Evolutionary conservation across 1,139 yeast genomes (phyloP).

Genomic region (Hanseniaspora sp.): DNA sequence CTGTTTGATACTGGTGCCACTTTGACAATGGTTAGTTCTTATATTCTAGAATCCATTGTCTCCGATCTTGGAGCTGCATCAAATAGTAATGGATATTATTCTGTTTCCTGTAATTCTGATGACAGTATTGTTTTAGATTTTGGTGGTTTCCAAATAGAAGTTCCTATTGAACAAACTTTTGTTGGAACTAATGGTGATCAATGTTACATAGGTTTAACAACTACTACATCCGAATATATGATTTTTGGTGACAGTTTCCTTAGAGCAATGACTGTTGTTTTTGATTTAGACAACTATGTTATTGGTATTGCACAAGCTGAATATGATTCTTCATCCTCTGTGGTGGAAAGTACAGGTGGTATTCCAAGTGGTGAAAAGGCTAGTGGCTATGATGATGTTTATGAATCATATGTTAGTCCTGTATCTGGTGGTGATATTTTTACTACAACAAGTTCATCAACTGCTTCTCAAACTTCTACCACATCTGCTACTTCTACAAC

Average conservation of each 20-base stretch:
- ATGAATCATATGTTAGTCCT: conserved; percentile 37
- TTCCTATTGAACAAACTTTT: conserved; percentile 8
- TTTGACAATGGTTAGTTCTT: conserved; percentile 41
- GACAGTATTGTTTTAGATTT: conserved; percentile 4
- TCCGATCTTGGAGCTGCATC: conserved; percentile 32
- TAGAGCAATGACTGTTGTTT: conserved; percentile 10
- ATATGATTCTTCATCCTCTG: not conserved
- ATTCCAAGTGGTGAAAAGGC: not conserved
- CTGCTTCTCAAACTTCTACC: no score
- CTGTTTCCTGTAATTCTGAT: conserved; percentile 26
- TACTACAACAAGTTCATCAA: conserved; percentile 15
- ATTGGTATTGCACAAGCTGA: not conserved
- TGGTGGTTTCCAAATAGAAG: conserved; percentile 1
- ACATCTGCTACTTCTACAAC: conserved; percentile 19
- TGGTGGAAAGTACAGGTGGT: not conserved
- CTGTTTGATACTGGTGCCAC: conserved; percentile 63
- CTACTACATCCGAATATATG: not conserved
- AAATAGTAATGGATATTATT: conserved; percentile 30
- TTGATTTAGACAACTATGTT: conserved; percentile 8
- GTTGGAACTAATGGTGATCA: conserved; percentile 4
- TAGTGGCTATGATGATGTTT: conserved; percentile 25
- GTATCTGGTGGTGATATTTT: conserved; percentile 8
- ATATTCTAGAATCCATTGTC: conserved; percentile 33
- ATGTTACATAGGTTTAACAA: conserved; percentile 10
- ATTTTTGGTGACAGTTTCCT: conserved; percentile 14